Evolutionary conservation across 2,329 filamentous ascomycete species (phyloP), one percentile per base, ranked within the genome.

Genomic region (Mycosphaerelloides madeirae): DNA sequence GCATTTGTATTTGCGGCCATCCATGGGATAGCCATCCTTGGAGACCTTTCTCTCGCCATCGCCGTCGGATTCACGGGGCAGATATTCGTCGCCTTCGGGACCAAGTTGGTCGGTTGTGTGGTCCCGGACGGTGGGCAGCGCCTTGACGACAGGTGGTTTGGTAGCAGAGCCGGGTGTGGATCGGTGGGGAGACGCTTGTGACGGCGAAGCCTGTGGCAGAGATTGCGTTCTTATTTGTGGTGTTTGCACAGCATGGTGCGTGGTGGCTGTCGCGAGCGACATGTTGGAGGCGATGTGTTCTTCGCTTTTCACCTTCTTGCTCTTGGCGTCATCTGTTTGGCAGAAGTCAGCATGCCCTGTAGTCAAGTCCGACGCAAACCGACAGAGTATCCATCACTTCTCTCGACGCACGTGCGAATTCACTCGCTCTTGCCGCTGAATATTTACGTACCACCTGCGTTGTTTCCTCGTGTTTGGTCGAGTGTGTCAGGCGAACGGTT

Each of bases 101-200:
- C 87, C 88, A 22, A 98, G 79, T 66, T 97, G 91, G 65, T 97
- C 91, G 13, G 91, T 97, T 2, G 93, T 98, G 66, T 98, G 93
- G 62, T 98, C 93, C 67, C 93, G 78, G 12, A 97, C 93, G 3
- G 93, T 97, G 2, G 93, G 93, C 33, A 98, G 75, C 1, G 93
- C 93, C 70, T 98, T 98, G 57, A 97, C 76, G 7, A 91, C 87
- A 8, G 75, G 63, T 22, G 81, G 76, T 69, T 94, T 94, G 7
- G 59, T 56, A n/a, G 59, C 60, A 12, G 64, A 65, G 28, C 83
- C 83, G 4, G 87, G 85, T 3, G 88, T 88, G 2, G 84, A 78
- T 67, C 91, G 93, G 16, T 86, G 81, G 13, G 88, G 78, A 12
- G 80, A 81, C 14, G 72, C 66, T 50, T 80, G 87, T 15, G 71